Evolutionary conservation across 345 rosid species (phyloP), one percentile per base, ranked within the genome.

Genomic region (Diplotaxis tenuifolia): DNA sequence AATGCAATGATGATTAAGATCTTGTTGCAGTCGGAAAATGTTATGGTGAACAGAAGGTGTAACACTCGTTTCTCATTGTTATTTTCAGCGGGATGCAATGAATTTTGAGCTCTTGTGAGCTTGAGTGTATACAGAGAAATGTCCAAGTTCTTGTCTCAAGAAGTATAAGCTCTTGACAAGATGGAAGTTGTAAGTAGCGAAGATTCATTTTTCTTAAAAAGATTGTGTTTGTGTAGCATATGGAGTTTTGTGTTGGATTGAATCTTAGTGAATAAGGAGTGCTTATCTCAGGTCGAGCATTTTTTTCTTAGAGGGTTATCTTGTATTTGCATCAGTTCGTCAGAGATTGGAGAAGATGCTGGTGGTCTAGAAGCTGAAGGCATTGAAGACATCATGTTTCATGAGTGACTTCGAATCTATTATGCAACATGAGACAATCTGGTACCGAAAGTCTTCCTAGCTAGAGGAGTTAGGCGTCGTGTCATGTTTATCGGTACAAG

Each of bases 371-470:
- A 49, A 50, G 42, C 27, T 47, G 12, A 18, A 47, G 6, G 10
- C 12, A 28, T 19, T 29, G 18, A 1, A 49, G 59, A 7, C 19
- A 3, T 49, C 40, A 16, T 27, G 23, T 5, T 6, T 28, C 14
- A 28, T 29, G 64, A 29, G 29, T 6, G 45, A 28, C 28, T 66
- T 9, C 3, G 3, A 14, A 9, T 49, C n/a, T 54, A 34, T 52
- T n/a, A 55, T 4, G 15, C 12, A 7, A 0, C 32, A 31, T 47
- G 6, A 7, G 14, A 7, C 10, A 9, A 4, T 29, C 1, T 7
- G 5, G 50, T 54, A 11, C 54, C 34, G 11, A 53, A 0, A 67
- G 71, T 53, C 71, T 67, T 67, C 61, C 32, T 53, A 67, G 49
- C 71, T 25, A 1, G 0, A n/a, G n/a, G 69, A 27, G 70, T 65